Evolutionary conservation across 805 yeast genomes (phyloP), one percentile per base, ranked within the genome.

Genomic region (Phaffomyces opuntiae): DNA sequence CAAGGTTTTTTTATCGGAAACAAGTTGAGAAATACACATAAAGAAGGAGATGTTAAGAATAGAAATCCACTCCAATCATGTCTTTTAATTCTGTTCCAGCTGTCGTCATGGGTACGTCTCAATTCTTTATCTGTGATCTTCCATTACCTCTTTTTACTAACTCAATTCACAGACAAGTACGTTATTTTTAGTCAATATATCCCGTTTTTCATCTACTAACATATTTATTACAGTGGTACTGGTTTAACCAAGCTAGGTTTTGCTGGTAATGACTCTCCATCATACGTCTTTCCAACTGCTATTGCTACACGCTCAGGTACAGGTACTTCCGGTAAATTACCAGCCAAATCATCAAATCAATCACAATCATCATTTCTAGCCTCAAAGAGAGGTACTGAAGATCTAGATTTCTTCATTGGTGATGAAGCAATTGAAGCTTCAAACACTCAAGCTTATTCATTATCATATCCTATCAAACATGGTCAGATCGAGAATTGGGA

Each of bases 401-500:
- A 90, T 65, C 72, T 90, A 59, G 96, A 90, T 66, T 93, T 91
- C 59, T 89, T 76, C 65, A 93, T 93, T 59, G 99, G 99, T 32
- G 93, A 93, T 59, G 98, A 91, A 65, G 99, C 99, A 1, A 61
- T 93, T 38, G 77, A 76, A 44, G 96, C 96, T 13, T 84, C 97
- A n/a, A 83, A 80, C 56, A 95, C 96, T 7, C 88, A 96, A 52
- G 74, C 87, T 27, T 93, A 93, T 67, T 83, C 90, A 27, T 71
- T 93, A 48, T 78, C 81, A 52, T 93, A 93, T 61, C 99, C 99
- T 17, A 89, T 93, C 50, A 84, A 89, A 66, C 99, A 93, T 62
- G 99, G 99, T 25, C 99, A 93, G 72, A 85, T 93, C 52, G 99
- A 93, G 66, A 88, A 93, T 66, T 93, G 99, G 99, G 99, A 93